Evolutionary conservation across 441 rosid genomes (phyloP).

Genomic region (Cnidoscolus chayamansa): DNA sequence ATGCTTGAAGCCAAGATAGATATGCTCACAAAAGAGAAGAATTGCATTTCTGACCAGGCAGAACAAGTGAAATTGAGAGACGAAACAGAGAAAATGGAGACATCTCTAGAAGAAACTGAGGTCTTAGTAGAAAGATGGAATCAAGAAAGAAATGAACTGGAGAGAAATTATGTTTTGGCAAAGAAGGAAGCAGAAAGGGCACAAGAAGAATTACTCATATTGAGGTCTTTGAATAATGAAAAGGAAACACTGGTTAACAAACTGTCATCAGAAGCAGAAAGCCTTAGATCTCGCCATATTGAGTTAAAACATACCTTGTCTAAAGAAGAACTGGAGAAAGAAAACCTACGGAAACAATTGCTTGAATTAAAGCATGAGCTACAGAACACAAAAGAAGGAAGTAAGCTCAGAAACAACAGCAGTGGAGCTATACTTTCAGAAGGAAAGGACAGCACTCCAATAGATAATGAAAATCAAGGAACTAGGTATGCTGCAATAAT

Average conservation of each 20-base stretch:
- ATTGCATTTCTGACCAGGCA: constrained; percentile 22
- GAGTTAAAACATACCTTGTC: constrained; percentile 46
- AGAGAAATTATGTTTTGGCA: constrained; percentile 40
- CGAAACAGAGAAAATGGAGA: constrained; percentile 30
- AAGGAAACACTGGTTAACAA: constrained; percentile 47
- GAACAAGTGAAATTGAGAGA: constrained; percentile 35
- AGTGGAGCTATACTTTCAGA: constrained; percentile 17
- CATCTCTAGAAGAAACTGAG: constrained; percentile 44
- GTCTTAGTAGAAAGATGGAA: constrained; percentile 46
- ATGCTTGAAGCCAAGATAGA: constrained; percentile 37
- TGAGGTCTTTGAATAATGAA: constrained; percentile 51
- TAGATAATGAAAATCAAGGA: neutral
- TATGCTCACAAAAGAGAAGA: constrained; percentile 32
- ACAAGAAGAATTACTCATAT: constrained; percentile 40
- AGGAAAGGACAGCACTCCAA: constrained; percentile 13
- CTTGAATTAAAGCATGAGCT: constrained; percentile 48
- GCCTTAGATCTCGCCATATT: constrained; percentile 40
- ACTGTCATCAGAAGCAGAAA: constrained; percentile 51
- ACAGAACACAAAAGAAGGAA: constrained; percentile 49
- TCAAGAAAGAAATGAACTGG: constrained; percentile 50
- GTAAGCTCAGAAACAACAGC: constrained; percentile 17
- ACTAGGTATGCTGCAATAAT: neutral
- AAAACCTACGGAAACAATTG: constrained; percentile 50
- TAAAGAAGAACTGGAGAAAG: constrained; percentile 61
- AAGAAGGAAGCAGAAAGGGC: constrained; percentile 52